Conservation (phyloP, 805 yeast species). For the Komagataella kurtzmanii region DNA sequence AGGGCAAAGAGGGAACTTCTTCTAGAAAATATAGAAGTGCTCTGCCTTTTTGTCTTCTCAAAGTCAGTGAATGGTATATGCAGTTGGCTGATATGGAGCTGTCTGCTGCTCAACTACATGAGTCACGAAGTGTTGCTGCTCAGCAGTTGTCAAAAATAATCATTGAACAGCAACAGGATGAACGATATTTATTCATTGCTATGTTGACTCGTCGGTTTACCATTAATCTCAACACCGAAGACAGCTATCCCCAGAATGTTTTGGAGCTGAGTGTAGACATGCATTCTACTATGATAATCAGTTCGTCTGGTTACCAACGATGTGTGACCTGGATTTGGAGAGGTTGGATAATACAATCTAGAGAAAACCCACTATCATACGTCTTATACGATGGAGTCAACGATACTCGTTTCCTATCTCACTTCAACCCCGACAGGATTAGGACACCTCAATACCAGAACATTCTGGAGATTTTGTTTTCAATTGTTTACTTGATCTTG, state of each 20-base stretch:
- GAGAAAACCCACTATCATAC: conserved; percentile 55
- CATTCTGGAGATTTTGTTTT: conserved; percentile 51
- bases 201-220: conserved; percentile 68
- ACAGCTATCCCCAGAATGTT: conserved; percentile 56
- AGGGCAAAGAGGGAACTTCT: conserved; percentile 38
- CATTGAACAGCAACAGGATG: conserved; percentile 49
- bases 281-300: conserved; percentile 67
- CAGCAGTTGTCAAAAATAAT: conserved; percentile 58
- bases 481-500: conserved; percentile 45
- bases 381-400: conserved; percentile 49
- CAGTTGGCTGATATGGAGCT: conserved; percentile 44
- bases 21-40: conserved; percentile 54
- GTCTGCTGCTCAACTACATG: conserved; percentile 52
- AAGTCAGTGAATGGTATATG: conserved; percentile 72
- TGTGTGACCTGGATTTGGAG: conserved; percentile 87
- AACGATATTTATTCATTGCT: conserved; percentile 52
- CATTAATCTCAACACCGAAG: conserved; percentile 48
- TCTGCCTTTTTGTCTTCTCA: conserved; percentile 55
- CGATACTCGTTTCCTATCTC: conserved; percentile 38
- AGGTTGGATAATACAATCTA: conserved; percentile 81
- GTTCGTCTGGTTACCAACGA: conserved; percentile 73
- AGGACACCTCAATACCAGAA: conserved; percentile 81
- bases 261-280: conserved; percentile 77
- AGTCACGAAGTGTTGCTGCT: conserved; percentile 53
- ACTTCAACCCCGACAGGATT: conserved; percentile 72